Percentiles rank a stretch among this genome's conserved stretches.
Evolutionary conservation across 495 filamentous ascomycete species (phyloP).

Genomic region (Staphylotrichum tortipilum): DNA sequence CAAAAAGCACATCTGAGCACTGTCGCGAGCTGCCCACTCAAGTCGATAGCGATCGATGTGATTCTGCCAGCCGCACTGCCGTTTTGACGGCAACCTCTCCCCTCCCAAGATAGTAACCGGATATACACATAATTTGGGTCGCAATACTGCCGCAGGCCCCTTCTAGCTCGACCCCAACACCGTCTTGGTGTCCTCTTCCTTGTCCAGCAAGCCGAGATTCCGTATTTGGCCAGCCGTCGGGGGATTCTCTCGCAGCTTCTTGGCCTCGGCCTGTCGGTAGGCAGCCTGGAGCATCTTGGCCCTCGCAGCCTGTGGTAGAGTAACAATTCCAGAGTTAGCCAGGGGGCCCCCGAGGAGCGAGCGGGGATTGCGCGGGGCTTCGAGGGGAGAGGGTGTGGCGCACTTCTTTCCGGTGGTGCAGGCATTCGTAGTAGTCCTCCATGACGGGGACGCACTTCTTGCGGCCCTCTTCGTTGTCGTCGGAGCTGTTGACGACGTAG

Average conservation of each 20-base stretch:
- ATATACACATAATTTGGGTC: constrained; percentile 14
- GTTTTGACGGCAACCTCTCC: neutral
- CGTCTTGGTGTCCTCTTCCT: constrained; percentile 68
- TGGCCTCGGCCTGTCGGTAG: constrained; percentile 72
- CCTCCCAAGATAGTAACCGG: neutral
- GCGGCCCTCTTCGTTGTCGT: constrained; percentile 68
- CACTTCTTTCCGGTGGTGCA: constrained; percentile 98
- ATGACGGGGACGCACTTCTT: constrained; percentile 82
- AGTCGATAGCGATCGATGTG: neutral
- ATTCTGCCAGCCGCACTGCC: neutral
- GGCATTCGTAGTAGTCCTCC: constrained; percentile 97
- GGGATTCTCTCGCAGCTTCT: constrained; percentile 66
- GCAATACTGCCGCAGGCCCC: neutral
- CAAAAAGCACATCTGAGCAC: too few species aligned
- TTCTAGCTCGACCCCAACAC: constrained; percentile 39
- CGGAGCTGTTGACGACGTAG: constrained; percentile 74
- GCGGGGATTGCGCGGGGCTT: too few species aligned
- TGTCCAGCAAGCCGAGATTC: constrained; percentile 71
- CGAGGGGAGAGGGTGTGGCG: constrained; percentile 8
- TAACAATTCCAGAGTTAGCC: constrained; percentile 1
- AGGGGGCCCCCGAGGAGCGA: too few species aligned
- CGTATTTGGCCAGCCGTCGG: constrained; percentile 67
- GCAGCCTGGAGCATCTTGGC: constrained; percentile 71
- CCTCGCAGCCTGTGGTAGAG: constrained; percentile 62
- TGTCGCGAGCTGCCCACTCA: neutral